Percentiles rank a stretch among this genome's conserved stretches.
phyloP scores from a whole-genome alignment of 148 eudicot species.

The Rhododendron molle region DNA sequence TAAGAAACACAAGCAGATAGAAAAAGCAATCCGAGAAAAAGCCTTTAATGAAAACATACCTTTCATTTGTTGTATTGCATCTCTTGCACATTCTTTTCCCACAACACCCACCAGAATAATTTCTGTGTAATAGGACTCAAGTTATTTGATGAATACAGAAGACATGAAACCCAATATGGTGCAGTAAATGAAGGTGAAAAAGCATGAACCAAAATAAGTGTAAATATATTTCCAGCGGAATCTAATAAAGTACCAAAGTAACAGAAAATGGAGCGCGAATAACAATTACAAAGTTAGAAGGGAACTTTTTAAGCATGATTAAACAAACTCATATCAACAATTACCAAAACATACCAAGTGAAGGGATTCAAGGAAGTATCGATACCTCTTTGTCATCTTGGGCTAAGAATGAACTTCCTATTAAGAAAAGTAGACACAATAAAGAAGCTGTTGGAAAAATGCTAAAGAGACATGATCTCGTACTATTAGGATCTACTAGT shows the following conservation, averaged over 20 bases:
- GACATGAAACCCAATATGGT: neutral
- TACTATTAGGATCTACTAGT: constrained; percentile 29
- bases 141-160: constrained; percentile 1
- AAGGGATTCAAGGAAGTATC: neutral
- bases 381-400: constrained; percentile 41
- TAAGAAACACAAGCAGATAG: constrained; percentile 6
- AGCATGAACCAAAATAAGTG: neutral
- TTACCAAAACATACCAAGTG: neutral
- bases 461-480: constrained; percentile 39
- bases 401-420: constrained; percentile 27
- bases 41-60: constrained; percentile 18
- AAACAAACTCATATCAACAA: neutral
- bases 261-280: neutral
- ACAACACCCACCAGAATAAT: constrained; percentile 15
- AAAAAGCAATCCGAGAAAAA: neutral
- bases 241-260: neutral
- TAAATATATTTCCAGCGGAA: neutral
- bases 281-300: neutral
- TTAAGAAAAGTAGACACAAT: constrained; percentile 30
- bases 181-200: neutral
- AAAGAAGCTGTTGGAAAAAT: constrained; percentile 34
- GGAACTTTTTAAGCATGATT: neutral
- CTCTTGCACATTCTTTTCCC: constrained; percentile 8
- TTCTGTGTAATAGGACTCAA: constrained; percentile 32
- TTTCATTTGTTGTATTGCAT: constrained; percentile 22